A percentile compares a stretch with the other conserved stretches of the same genome.
These are phyloP conservation scores for Meyerozyma smithsonii DNA, from an alignment of 1,139 yeast species.

Conservation along the genomic window DNA sequence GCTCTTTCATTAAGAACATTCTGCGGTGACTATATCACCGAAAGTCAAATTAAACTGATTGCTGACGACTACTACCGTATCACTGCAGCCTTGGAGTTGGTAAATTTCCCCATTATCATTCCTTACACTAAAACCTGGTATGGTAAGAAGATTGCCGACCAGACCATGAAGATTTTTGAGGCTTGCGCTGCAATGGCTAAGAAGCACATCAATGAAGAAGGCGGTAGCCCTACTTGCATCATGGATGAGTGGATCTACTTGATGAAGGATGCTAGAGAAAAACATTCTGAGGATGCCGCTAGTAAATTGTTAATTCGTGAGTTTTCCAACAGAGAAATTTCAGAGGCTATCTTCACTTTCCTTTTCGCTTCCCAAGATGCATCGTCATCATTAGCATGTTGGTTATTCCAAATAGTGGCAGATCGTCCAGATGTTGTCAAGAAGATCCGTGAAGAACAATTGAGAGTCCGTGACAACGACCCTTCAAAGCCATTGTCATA, in stretches of 20 bases:
- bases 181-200: slow-evolving; percentile 85
- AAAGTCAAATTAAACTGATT: slow-evolving; percentile 77
- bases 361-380: slow-evolving; percentile 98
- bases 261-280: slow-evolving; percentile 72
- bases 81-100: slow-evolving; percentile 94
- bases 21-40: slow-evolving; percentile 92
- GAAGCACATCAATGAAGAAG: slow-evolving; percentile 62
- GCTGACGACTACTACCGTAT: slow-evolving; percentile 89
- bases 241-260: slow-evolving; percentile 92
- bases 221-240: slow-evolving; percentile 79
- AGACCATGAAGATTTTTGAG: slow-evolving; percentile 88
- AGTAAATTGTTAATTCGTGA: slow-evolving; percentile 67
- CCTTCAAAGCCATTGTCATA: slow-evolving; percentile 56
- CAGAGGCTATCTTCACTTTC: slow-evolving; percentile 94
- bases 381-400: slow-evolving; percentile 94
- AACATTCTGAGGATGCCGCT: slow-evolving; percentile 26
- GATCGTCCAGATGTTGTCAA: slow-evolving; percentile 88
- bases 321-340: slow-evolving; percentile 84
- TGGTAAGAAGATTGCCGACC: slow-evolving; percentile 89
- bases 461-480: slow-evolving; percentile 75
- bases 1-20: slow-evolving; percentile 89
- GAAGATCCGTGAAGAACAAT: slow-evolving; percentile 88
- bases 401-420: slow-evolving; percentile 94
- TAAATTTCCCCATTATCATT: slow-evolving; percentile 91
- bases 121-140: slow-evolving; percentile 98